phyloP scores from a whole-genome alignment of 305 asterid genomes.

The Fraxinus nigra region DNA sequence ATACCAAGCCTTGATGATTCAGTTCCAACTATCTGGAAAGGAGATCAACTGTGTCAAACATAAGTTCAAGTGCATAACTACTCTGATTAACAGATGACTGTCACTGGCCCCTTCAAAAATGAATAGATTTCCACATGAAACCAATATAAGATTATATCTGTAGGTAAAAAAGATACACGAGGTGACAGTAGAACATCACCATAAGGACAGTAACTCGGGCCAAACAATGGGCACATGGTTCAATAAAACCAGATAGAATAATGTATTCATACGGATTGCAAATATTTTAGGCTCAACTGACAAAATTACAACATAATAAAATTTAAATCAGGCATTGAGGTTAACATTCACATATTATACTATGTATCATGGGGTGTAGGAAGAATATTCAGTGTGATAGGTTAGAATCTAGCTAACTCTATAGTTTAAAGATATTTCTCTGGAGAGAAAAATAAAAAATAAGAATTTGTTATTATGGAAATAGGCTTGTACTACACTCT shows the following conservation, averaged over 20 bases:
- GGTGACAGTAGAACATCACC: neutral
- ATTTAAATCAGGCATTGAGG: neutral
- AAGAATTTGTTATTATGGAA: neutral
- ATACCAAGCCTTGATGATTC: constrained; percentile 90
- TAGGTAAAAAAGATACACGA: neutral
- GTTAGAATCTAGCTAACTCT: neutral
- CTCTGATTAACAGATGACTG: constrained; percentile 19
- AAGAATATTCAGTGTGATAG: neutral
- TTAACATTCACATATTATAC: neutral
- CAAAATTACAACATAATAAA: neutral
- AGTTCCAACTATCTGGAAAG: constrained; percentile 74
- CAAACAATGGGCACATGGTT: neutral
- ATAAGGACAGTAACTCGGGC: neutral
- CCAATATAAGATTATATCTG: neutral
- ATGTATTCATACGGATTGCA: neutral
- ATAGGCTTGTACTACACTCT: neutral
- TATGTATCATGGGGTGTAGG: neutral
- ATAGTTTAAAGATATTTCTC: neutral
- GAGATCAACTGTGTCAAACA: constrained; percentile 32
- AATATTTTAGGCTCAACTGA: neutral
- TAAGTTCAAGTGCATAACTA: constrained; percentile 25
- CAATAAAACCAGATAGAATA: neutral
- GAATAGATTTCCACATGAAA: neutral
- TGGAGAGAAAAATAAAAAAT: neutral
- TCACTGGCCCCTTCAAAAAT: neutral